phyloP scores from a whole-genome alignment of 768 basidiomycete species.

The Leccinum variicolor region DNA sequence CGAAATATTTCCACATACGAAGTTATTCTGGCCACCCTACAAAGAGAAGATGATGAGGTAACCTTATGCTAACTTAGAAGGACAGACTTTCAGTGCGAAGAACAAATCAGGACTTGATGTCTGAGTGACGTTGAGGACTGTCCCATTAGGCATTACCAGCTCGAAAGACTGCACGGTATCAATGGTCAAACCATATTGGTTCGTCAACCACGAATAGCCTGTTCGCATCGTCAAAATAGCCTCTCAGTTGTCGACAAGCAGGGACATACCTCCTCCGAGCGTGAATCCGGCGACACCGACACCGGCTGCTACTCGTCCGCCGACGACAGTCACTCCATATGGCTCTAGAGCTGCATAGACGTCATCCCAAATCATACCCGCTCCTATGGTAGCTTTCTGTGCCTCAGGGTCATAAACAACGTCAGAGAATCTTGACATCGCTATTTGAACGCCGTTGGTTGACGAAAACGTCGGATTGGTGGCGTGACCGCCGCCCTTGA shows the following conservation, averaged over 20 bases:
- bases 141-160: constrained; percentile 48
- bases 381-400: background rate
- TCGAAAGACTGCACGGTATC: constrained; percentile 56
- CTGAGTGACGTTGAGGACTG: constrained; percentile 33
- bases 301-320: background rate
- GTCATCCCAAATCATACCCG: background rate
- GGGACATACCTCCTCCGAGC: background rate
- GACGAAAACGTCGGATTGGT: background rate
- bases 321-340: background rate
- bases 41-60: background rate
- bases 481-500: background rate
- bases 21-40: background rate
- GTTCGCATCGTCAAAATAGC: background rate
- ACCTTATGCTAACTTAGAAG: background rate
- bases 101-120: constrained; percentile 37
- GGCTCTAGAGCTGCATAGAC: background rate
- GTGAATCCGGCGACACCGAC: background rate
- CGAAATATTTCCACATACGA: background rate
- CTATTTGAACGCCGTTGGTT: background rate
- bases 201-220: constrained; percentile 45
- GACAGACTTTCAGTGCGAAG: constrained; percentile 22
- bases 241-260: background rate
- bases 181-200: constrained; percentile 55
- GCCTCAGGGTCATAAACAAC: background rate
- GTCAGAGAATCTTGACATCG: background rate